phyloP scores from a whole-genome alignment of 1,139 yeast species.

The Yamadazyma diospyri region DNA sequence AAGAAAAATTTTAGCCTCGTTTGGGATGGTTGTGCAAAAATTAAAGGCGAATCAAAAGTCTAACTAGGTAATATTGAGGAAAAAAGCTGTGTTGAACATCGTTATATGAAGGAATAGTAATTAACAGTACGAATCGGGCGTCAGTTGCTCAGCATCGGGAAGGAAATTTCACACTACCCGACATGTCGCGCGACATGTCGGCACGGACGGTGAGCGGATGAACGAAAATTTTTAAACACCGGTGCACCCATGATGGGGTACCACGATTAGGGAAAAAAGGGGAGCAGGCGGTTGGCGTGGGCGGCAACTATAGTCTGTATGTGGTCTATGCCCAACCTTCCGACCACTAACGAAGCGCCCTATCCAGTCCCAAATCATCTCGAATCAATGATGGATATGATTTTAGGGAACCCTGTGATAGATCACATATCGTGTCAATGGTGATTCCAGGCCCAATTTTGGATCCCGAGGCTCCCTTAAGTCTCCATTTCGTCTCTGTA shows the following conservation, averaged over 20 bases:
- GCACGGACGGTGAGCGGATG: constrained; percentile 1
- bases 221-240: neutral
- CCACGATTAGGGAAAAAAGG: too few relatives aligned
- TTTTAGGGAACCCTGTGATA: too few relatives aligned
- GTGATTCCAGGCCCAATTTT: too few relatives aligned
- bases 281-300: too few relatives aligned
- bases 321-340: too few relatives aligned
- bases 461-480: too few relatives aligned
- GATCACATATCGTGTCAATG: too few relatives aligned
- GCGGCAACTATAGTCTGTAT: too few relatives aligned
- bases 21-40: constrained; percentile 3
- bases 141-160: constrained; percentile 3
- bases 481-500: too few relatives aligned
- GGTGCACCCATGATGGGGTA: neutral
- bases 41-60: constrained; percentile 4
- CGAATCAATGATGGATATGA: too few relatives aligned
- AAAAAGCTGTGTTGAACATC: constrained; percentile 4
- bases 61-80: neutral
- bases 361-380: too few relatives aligned
- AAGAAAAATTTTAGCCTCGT: constrained; percentile 2
- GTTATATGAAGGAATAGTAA: constrained; percentile 2
- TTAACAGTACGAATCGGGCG: constrained; percentile 4
- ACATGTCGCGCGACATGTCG: constrained; percentile 1
- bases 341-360: too few relatives aligned
- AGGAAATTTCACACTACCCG: constrained; percentile 3